These are phyloP conservation scores for Zymoseptoria crescenta DNA, from an alignment of 2,329 filamentous ascomycete species.

Conservation along the genomic window DNA sequence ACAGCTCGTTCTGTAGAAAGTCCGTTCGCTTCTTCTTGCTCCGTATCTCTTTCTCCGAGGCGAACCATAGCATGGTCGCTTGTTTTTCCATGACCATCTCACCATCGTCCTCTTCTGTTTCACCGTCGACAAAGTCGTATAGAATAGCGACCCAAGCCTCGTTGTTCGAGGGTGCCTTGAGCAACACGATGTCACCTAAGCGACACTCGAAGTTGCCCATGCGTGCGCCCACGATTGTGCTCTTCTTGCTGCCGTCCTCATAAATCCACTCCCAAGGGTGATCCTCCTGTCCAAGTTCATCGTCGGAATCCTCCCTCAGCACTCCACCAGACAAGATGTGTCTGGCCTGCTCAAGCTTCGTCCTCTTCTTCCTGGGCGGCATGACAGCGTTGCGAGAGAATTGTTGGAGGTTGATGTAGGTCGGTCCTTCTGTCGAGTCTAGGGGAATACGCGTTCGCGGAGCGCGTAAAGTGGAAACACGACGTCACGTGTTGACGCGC, in stretches of 20 bases:
- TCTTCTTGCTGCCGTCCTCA: constrained; percentile 33
- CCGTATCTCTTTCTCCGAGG: constrained; percentile 78
- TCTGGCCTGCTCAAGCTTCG: constrained; percentile 40
- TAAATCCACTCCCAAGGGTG: constrained; percentile 53
- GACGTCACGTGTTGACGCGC: not conserved
- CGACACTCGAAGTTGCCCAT: constrained; percentile 75
- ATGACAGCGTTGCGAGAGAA: constrained; percentile 20
- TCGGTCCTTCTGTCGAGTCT: not conserved
- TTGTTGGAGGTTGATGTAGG: not conserved
- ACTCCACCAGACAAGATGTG: constrained; percentile 52
- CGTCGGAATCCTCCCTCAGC: constrained; percentile 72
- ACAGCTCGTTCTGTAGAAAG: constrained; percentile 75
- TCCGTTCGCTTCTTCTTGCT: constrained; percentile 80
- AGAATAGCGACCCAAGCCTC: constrained; percentile 92
- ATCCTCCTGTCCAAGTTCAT: constrained; percentile 59
- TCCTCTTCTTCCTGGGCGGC: constrained; percentile 34
- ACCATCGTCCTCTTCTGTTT: constrained; percentile 54
- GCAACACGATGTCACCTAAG: constrained; percentile 73
- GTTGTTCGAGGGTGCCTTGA: constrained; percentile 75
- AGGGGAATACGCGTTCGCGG: not conserved
- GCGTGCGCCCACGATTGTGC: constrained; percentile 64
- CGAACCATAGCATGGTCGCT: constrained; percentile 93
- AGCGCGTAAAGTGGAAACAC: not conserved
- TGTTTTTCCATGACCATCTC: constrained; percentile 50
- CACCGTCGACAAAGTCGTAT: constrained; percentile 68